phyloP scores from a whole-genome alignment of 2,329 filamentous ascomycete genomes.

The Microsporum canis region DNA sequence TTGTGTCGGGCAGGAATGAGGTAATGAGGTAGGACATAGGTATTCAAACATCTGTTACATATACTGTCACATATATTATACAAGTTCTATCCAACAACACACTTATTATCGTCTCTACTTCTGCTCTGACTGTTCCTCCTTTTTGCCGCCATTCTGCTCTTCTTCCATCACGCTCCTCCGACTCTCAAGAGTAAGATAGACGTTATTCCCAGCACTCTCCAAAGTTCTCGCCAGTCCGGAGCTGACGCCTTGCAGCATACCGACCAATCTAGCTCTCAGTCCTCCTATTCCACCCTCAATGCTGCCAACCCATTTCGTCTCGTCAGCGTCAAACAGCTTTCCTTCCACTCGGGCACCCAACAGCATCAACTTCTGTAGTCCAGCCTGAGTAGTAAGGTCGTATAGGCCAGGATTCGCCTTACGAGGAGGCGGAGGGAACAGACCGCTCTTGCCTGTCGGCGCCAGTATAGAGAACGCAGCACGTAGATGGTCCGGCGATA shows the following conservation, averaged over 20 bases:
- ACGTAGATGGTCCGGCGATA: conserved; percentile 75
- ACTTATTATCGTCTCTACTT: conserved; percentile 14
- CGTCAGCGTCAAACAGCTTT: conserved; percentile 66
- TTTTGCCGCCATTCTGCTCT: conserved; percentile 42
- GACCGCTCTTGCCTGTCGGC: conserved; percentile 47
- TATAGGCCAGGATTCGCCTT: conserved; percentile 69
- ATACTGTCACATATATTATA: conserved; percentile 8
- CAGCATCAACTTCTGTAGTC: conserved; percentile 74
- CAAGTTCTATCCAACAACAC: neutral
- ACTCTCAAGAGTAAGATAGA: conserved; percentile 83
- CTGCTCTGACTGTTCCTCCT: conserved; percentile 49
- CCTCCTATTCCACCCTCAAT: conserved; percentile 74
- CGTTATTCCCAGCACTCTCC: conserved; percentile 64
- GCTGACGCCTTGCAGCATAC: conserved; percentile 68
- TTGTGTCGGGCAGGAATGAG: neutral
- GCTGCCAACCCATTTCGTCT: conserved; percentile 58
- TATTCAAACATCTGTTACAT: conserved; percentile 10
- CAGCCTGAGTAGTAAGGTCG: conserved; percentile 66
- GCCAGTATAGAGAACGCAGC: conserved; percentile 67
- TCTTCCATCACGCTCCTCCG: conserved; percentile 72
- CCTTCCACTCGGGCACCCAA: conserved; percentile 81
- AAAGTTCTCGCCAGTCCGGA: conserved; percentile 65
- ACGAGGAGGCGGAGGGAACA: conserved; percentile 67
- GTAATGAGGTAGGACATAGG: neutral
- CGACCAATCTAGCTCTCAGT: conserved; percentile 68